A percentile compares a stretch with the other conserved stretches of the same genome.
Conservation (phyloP, 306 rosid species). For the Pyrus pyrifolia region DNA sequence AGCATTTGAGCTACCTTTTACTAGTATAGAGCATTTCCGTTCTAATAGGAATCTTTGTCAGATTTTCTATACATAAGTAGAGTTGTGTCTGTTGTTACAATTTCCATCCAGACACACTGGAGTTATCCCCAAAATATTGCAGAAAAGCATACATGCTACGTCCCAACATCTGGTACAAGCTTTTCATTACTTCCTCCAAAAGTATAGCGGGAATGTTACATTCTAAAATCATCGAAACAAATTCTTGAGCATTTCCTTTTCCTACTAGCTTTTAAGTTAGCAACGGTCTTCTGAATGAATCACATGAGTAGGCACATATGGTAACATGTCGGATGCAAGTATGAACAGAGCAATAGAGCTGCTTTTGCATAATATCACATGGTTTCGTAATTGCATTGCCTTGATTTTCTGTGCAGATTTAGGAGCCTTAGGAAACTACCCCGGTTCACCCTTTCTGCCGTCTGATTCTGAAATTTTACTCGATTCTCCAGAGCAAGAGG, state of each 20-base stretch:
- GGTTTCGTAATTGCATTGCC: background rate
- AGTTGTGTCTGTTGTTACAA: background rate
- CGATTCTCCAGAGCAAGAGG: slow-evolving; percentile 91
- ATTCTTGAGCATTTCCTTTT: background rate
- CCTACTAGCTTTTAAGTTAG: background rate
- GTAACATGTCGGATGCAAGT: background rate
- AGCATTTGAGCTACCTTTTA: background rate
- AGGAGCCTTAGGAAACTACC: slow-evolving; percentile 87
- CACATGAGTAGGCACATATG: background rate
- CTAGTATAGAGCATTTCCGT: background rate
- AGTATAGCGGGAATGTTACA: slow-evolving; percentile 1
- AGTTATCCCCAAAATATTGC: background rate
- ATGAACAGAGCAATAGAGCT: background rate
- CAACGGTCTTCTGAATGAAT: background rate
- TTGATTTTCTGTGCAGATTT: slow-evolving; percentile 58
- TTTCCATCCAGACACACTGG: background rate
- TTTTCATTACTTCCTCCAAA: background rate
- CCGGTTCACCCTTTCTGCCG: slow-evolving; percentile 90
- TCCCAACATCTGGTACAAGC: background rate
- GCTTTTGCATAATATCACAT: background rate
- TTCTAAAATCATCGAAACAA: background rate
- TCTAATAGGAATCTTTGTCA: background rate
- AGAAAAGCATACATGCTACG: background rate
- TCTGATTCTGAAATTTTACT: slow-evolving; percentile 91
- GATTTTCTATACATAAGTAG: background rate